Base-by-base conservation (phyloP, 2,329 filamentous ascomycete genomes). In the Aureobasidium sp. region DNA sequence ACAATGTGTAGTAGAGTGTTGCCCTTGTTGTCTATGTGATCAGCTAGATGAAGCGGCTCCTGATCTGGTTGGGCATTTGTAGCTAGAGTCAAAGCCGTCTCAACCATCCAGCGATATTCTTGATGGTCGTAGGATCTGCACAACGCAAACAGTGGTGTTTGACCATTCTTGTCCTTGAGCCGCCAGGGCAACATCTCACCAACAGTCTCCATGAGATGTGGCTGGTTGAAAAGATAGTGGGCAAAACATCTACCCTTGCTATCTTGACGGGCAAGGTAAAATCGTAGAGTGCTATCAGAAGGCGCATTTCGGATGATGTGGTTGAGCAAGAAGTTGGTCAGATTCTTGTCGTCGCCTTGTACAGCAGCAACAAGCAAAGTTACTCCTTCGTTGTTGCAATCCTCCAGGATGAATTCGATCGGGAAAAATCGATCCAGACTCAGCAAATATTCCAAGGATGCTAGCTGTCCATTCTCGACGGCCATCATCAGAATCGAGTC, bases 1-100 rank as follows among this genome's bases (percentile, higher is more conserved):
- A 96, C 85, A 61, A 98, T 91, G 67, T 98, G 93, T n/a, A 98
- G 73, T 24, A 98, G 74, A 2, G 90, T 96, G 62, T 98, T 98
- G 25, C 91, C 90, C 67, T 95, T 97, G 55, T 74, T 79, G 66
- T 98, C 93, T 8, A 96, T 80, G 66, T 98, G 93, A 58, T 96
- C 87, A 62, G 97, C 90, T 1, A 98, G 69, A 65, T 95, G 90
- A 21, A 98, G 75, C n/a, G 84, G 82, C 64, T 84, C 78, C 1
- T 80, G 82, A 64, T 97, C 90, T 2, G 78, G 79, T 69, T 98
- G 93, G 3, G 83, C 79, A 53, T 74, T 70, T 50, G 83, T 84
- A 2, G 93, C 90, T 39, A 86, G 81, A 27, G 81, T 76, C 32
- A 98, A 74, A 4, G 87, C 93, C 56, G 84, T 80, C 59, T 87